Conservation (phyloP, 768 basidiomycete species). For the Polyporus arcularius region DNA sequence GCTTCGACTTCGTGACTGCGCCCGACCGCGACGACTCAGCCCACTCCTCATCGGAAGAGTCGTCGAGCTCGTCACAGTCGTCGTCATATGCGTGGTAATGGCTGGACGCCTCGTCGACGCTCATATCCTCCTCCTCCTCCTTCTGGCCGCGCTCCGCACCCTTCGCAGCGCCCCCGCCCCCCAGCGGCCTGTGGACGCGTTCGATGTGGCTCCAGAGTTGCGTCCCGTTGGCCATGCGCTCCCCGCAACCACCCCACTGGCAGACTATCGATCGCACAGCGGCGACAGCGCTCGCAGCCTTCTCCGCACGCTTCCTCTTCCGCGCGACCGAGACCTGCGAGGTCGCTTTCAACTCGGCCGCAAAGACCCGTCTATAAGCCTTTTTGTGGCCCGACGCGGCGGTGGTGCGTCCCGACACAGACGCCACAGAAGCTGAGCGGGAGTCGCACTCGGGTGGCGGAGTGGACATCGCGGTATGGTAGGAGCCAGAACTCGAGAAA, state of each 20-base stretch:
- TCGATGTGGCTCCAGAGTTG: constrained; percentile 9
- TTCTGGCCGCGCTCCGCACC: neutral
- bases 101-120: neutral
- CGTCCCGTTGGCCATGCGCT: neutral
- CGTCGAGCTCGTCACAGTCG: neutral
- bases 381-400: no score
- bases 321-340: neutral
- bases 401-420: no score
- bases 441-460: no score
- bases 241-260: neutral
- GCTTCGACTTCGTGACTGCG: neutral
- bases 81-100: neutral
- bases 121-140: neutral
- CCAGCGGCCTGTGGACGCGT: neutral
- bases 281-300: neutral
- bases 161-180: neutral
- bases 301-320: neutral
- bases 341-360: neutral
- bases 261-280: neutral
- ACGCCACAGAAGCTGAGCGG: no score
- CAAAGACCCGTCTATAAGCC: no score
- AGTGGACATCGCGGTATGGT: no score
- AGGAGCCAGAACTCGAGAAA: no score
- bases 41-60: neutral
- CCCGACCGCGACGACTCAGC: neutral